A percentile compares a stretch with the other conserved stretches of the same genome.
phyloP scores from a whole-genome alignment of 495 filamentous ascomycete species.

The Lasiosphaeriaceae sp. region DNA sequence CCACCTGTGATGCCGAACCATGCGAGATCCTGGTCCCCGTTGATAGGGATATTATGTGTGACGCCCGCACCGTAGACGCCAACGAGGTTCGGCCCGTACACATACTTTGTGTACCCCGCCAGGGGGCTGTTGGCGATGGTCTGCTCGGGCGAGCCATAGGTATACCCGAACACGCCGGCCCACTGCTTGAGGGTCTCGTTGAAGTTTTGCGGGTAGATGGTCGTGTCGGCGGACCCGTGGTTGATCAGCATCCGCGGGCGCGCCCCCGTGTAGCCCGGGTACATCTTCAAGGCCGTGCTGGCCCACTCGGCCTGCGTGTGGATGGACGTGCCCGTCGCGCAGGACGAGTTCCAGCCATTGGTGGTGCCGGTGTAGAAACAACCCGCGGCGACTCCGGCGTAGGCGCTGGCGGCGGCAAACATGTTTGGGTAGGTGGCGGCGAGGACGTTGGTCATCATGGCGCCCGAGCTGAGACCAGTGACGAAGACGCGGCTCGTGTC shows the following conservation, averaged over 20 bases:
- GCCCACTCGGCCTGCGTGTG: conserved; percentile 42
- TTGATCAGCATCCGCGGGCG: conserved; percentile 54
- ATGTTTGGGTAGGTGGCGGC: conserved; percentile 55
- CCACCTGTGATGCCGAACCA: conserved; percentile 34
- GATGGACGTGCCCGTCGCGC: conserved; percentile 38
- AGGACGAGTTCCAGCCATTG: conserved; percentile 43
- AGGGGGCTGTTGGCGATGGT: conserved; percentile 27
- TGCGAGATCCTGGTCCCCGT: conserved; percentile 27
- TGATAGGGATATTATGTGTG: conserved; percentile 29
- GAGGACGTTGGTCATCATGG: conserved; percentile 51
- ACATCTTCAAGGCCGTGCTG: conserved; percentile 40
- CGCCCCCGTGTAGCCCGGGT: conserved; percentile 47
- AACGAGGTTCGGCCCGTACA: conserved; percentile 43
- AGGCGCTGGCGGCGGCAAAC: conserved; percentile 53
- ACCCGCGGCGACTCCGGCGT: conserved; percentile 57
- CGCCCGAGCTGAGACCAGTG: conserved; percentile 51
- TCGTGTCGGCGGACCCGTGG: conserved; percentile 48
- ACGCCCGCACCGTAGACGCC: conserved; percentile 35
- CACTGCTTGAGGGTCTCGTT: conserved; percentile 53
- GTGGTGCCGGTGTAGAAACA: conserved; percentile 50
- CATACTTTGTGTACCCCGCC: conserved; percentile 38
- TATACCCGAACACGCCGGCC: conserved; percentile 43
- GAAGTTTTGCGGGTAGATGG: conserved; percentile 46
- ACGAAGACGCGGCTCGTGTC: conserved; percentile 49
- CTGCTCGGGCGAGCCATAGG: conserved; percentile 26